Evolutionary conservation across 345 rosid genomes (phyloP).

Genomic region (Durio zibethinus): DNA sequence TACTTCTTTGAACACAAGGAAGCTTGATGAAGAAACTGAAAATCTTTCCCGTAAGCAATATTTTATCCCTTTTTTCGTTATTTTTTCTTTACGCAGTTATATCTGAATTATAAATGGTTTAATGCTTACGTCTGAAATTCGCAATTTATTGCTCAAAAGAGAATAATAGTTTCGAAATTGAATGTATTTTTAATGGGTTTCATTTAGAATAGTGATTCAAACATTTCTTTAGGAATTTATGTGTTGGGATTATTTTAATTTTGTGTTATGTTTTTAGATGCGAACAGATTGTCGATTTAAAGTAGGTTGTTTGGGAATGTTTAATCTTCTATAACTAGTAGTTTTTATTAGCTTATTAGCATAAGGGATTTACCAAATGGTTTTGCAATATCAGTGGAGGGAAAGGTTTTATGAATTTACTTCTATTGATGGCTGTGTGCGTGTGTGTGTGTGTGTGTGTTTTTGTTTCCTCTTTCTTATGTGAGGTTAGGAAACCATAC

Average conservation of each 20-base stretch:
- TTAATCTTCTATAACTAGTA: background rate
- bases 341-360: background rate
- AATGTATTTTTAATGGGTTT: background rate
- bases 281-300: background rate
- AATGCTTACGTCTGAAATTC: background rate
- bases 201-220: background rate
- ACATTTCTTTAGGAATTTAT: background rate
- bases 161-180: background rate
- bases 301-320: background rate
- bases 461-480: background rate
- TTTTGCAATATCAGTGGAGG: background rate
- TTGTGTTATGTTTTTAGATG: background rate
- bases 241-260: background rate
- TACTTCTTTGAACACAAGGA: background rate
- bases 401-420: background rate
- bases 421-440: background rate
- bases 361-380: background rate
- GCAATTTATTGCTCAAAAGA: background rate
- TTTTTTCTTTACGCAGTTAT: background rate
- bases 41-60: slow-evolving; percentile 74
- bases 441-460: background rate
- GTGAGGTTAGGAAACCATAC: background rate
- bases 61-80: background rate
- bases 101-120: background rate
- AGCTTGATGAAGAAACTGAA: slow-evolving; percentile 72